Percentiles rank a stretch among this genome's conserved stretches.
phyloP scores from a whole-genome alignment of 129 eudicot genomes.

The Gnaphalium uliginosum region DNA sequence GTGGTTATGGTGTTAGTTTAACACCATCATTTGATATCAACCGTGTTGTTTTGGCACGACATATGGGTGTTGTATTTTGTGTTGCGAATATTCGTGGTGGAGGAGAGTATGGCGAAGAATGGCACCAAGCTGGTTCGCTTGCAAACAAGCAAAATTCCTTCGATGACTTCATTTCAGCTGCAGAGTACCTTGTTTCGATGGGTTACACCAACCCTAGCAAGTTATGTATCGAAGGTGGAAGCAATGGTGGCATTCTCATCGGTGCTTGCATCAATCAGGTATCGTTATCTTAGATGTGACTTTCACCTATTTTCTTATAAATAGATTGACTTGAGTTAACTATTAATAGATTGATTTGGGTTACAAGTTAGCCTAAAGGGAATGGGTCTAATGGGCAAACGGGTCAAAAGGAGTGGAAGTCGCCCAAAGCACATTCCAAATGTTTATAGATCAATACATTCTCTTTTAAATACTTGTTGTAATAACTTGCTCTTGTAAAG shows the following conservation, averaged over 20 bases:
- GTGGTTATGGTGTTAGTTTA: constrained; percentile 81
- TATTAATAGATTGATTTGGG: neutral
- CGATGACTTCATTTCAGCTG: constrained; percentile 79
- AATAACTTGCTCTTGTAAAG: neutral
- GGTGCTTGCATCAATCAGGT: constrained; percentile 96
- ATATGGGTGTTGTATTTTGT: constrained; percentile 65
- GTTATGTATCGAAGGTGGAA: constrained; percentile 96
- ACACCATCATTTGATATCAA: constrained; percentile 68
- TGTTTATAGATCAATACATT: too few species aligned
- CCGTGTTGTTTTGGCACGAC: constrained; percentile 60
- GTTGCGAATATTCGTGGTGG: constrained; percentile 96
- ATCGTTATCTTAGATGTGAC: neutral
- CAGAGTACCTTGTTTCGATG: constrained; percentile 70
- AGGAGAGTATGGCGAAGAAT: constrained; percentile 98
- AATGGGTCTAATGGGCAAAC: neutral
- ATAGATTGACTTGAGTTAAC: neutral
- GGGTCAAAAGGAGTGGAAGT: neutral
- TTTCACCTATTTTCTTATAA: too few species aligned
- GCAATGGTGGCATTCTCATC: constrained; percentile 90
- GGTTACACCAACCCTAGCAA: constrained; percentile 79
- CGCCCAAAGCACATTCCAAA: neutral
- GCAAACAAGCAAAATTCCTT: constrained; percentile 79
- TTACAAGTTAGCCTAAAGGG: too few species aligned
- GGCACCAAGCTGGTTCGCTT: constrained; percentile 86
- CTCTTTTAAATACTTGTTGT: neutral